Base-by-base conservation (phyloP, 257 asterid genomes). In the Solanum neorickii region DNA sequence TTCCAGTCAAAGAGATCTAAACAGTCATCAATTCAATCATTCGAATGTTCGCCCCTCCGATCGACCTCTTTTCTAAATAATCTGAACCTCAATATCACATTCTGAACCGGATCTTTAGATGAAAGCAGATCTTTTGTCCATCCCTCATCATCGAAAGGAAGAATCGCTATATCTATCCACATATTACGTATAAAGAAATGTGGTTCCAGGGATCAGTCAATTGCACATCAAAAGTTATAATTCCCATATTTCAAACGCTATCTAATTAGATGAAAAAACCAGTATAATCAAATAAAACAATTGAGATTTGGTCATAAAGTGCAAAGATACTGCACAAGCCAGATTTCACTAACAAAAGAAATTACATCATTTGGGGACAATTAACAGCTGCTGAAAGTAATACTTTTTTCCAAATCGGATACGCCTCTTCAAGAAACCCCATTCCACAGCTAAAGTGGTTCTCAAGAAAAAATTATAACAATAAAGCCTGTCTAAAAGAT, bases 171-270 rank as follows among this genome's bases (percentile, higher is more conserved):
- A 69, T 69, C n/a, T 29, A 29, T 69, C 23, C 56, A 75, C 15
- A 1, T 74, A 23, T 3, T 3, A 62, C 8, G 12, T 41, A 75
- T 41, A 42, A 75, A 72, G 18, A 75, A 75, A 75, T 12, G 31
- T 70, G 42, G 76, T 31, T 31, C 42, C n/a, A 70, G 3, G 42
- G 76, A 70, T 15, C 1, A 2, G 3, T 70, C 42, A 31, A 70
- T 9, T 31, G 41, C 76, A 70, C 89, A 60, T 96, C 98, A 89
- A 96, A 85, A 87, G 98, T 96, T 89, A 92, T 87, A 87, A 96
- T 91, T 90, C 98, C 98, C 89, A 87, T 87, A 84, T 92, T 92
- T 82, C 99, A 98, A 86, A 96, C 96, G 3, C 98, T 96, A 87
- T 87, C 74, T 31, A 49, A 69, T 82, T 84, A 86, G 85, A 89